Evolutionary conservation across 78 protist species (phyloP), one percentile per base, ranked within the genome.

Genomic region (Dictyostelium firmibasis): DNA sequence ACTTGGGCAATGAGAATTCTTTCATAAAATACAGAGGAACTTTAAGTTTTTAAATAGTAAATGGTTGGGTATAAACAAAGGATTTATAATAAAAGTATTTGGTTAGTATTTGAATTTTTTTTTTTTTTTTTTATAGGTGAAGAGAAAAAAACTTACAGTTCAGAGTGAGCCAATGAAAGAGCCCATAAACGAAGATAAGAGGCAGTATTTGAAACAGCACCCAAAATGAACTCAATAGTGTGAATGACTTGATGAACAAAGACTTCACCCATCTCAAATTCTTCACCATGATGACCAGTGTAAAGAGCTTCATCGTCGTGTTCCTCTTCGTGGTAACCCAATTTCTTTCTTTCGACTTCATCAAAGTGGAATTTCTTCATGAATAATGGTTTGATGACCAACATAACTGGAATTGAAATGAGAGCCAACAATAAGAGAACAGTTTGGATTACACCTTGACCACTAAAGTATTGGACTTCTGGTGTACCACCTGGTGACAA

Each of bases 171-270:
- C 36, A 99, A 97, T 2, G 99, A 97, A 23, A 99, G 98, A 9
- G 99, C 99, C 99, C 99, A 99, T 31, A 99, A 99, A 23, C 99
- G 98, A 44, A 99, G 98, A 92, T 99, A 99, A 7, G 99, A 99
- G 31, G 99, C 99, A 10, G 99, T 99, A 97, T 99, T 98, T 57
- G 99, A 99, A 36, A 99, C 93, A 38, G 97, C 92, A 23, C 99
- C 99, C 47, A 99, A 97, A 18, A 98, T 97, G 60, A 94, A 99
- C 96, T 99, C 99, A 75, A 99, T 99, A 38, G 99, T 98, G 96
- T 99, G 99, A 86, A 99, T 99, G 70, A 96, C 60, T 95, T 98
- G 97, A 91, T 99, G 93, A n/a, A 96, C 75, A 53, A 96, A 88
- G 2, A 97, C 89, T 69, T 98, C 99, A 29, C 98, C 97, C n/a